Evolutionary conservation across 148 eudicot species (phyloP), one percentile per base, ranked within the genome.

Genomic region (Vaccinium vitisidaea): DNA sequence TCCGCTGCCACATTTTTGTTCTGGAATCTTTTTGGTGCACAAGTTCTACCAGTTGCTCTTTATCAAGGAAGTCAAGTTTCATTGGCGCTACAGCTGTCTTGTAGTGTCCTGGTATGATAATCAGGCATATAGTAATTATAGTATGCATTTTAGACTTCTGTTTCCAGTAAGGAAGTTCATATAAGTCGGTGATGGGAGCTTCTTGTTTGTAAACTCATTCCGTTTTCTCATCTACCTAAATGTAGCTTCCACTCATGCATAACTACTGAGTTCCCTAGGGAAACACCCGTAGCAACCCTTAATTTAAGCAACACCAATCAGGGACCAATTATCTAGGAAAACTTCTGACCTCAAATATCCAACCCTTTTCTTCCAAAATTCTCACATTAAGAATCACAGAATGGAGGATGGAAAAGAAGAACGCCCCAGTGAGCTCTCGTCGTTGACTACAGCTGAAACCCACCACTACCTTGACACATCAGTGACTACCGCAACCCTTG

Each of bases 1-100:
- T 96, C 99, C 77, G 98, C 96, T 74, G 99, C 98, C 80, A 97
- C 99, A 83, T 97, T 95, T 87, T 80, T 92, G 90, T 95, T 95
- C 86, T 97, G 99, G 99, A 96, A 87, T 86, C 82, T 91, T 56
- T 92, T 92, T 89, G 98, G 99, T 79, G 87, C 94, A 56, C 93
- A 75, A 54, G 85, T 97, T 84, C 78, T 95, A 79, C 95, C 98
- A 52, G 91, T 92, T 55, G 77, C 94, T 83, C 77, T 96, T 87
- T 52, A 90, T 85, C 98, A 94, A 75, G 98, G 94, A 87, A 92
- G 80, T 88, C 67, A 96, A 18, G 89, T 94, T 88, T 95, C 99
- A 50, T 82, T 97, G 83, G 99, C 99, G 30, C 89, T 97, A 85
- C 99, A 97, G 88, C 97, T 97, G 67, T 97, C 99, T 56, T 97